Conservation (phyloP, 441 rosid genomes). For the Flueggea neowawraea region DNA sequence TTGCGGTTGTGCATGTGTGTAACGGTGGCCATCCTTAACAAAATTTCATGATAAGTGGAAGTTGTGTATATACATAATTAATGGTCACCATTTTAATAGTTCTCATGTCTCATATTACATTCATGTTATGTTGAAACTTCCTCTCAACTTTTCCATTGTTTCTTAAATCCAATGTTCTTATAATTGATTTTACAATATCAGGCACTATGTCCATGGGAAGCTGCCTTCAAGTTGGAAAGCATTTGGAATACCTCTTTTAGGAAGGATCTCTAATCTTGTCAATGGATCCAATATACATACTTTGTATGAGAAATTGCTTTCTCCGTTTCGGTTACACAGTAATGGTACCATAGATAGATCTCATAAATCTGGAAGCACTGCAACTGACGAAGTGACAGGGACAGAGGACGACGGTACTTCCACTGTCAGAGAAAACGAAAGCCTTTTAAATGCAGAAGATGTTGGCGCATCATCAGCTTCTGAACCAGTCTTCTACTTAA, state of each 20-base stretch:
- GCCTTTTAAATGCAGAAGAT: slow-evolving; percentile 29
- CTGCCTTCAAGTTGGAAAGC: slow-evolving; percentile 49
- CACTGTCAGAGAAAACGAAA: slow-evolving; percentile 24
- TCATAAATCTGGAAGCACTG: slow-evolving; percentile 31
- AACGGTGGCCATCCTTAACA: too few relatives aligned
- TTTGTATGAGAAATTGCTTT: slow-evolving; percentile 61
- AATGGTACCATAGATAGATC: slow-evolving; percentile 28
- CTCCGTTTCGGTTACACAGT: slow-evolving; percentile 47
- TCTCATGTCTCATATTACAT: neutral
- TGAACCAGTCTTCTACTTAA: slow-evolving; percentile 61
- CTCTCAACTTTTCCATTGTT: slow-evolving; percentile 9
- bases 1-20: too few relatives aligned
- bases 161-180: slow-evolving; percentile 1
- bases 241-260: slow-evolving; percentile 86
- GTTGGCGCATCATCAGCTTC: slow-evolving; percentile 41
- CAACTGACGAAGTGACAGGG: slow-evolving; percentile 32
- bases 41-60: neutral
- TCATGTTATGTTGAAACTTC: neutral
- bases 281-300: slow-evolving; percentile 59
- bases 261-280: slow-evolving; percentile 44
- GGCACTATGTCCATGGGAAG: slow-evolving; percentile 67
- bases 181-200: slow-evolving; percentile 32
- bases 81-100: neutral
- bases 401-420: slow-evolving; percentile 28
- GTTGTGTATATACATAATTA: neutral